Evolutionary conservation across 2,329 filamentous ascomycete genomes (phyloP), one percentile per base, ranked within the genome.

Genomic region (Arthrobotrys sinensis): DNA sequence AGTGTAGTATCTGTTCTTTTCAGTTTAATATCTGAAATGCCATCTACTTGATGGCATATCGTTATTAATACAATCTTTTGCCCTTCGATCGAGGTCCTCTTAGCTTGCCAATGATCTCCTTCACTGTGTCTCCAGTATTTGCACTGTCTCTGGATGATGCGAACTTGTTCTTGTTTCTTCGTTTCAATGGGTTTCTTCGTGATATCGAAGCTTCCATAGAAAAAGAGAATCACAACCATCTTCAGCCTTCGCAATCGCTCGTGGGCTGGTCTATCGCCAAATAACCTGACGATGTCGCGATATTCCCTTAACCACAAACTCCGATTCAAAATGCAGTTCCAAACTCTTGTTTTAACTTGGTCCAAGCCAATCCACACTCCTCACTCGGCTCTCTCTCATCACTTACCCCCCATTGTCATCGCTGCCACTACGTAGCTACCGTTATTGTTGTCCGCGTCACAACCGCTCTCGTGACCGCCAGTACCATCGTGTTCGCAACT

Each of bases 1-100:
- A 57, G 65, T 68, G 65, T 68, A 68, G 65, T 68, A 64, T 72
- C 68, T 72, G 68, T 72, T 90, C 89, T 90, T 89, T 88, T 89
- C 87, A 90, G 88, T 76, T 79, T 79, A 75, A 75, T 68, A 72
- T 75, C 76, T 79, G 76, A 70, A 73, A 76, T 52, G 7, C 43
- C 50, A 24, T 53, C 40, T n/a, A 76, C 21, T 7, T 11, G 45
- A 40, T 34, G 69, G 36, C 36, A 64, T 16, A 32, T 76, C 43
- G 24, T 28, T 68, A 73, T 76, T 71, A 69, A 66, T 76, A 64
- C 24, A 64, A 76, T 79, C 24, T 76, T 79, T 66, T 79, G 50
- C n/a, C 52, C 7, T 34, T 53, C 14, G 46, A 52, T 24, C 4
- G 40, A n/a, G 16, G 34, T 46, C 38, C 76, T 76, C 76, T 76